Percentiles rank a stretch among this genome's conserved stretches.
Evolutionary conservation across 2,329 filamentous ascomycete genomes (phyloP).

Genomic region (Xylariaceae sp.): DNA sequence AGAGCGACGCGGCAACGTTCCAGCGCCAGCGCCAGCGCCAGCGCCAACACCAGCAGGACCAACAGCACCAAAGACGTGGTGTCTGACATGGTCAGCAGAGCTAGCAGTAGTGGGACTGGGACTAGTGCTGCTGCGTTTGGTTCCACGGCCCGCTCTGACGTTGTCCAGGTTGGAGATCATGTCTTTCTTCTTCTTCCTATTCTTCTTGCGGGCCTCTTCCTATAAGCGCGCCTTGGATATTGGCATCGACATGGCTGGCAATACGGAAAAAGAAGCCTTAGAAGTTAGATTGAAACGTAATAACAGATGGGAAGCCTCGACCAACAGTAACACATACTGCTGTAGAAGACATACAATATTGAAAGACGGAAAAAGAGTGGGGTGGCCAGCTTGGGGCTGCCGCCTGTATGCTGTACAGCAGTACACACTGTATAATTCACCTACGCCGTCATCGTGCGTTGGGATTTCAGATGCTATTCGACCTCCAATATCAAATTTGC

Average conservation of each 20-base stretch:
- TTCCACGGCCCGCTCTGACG: constrained; percentile 9
- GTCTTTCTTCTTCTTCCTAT: constrained; percentile 11
- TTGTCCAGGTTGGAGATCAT: constrained; percentile 8
- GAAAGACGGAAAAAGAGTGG: too few relatives aligned
- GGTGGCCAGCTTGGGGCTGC: too few relatives aligned
- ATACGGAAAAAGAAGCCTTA: too few relatives aligned
- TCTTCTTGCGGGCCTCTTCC: constrained; percentile 14
- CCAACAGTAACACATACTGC: too few relatives aligned
- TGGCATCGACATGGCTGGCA: constrained; percentile 18
- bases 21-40: constrained; percentile 8
- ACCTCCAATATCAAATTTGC: too few relatives aligned
- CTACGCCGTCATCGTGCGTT: background rate
- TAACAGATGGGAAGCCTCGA: too few relatives aligned
- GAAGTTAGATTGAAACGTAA: too few relatives aligned
- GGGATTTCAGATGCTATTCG: background rate
- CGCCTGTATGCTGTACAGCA: too few relatives aligned
- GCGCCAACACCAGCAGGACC: background rate
- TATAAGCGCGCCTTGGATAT: constrained; percentile 11
- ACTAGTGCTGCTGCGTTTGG: constrained; percentile 1
- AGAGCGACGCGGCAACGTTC: constrained; percentile 14
- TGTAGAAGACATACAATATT: too few relatives aligned
- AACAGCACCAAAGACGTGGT: background rate
- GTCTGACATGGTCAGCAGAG: constrained; percentile 10
- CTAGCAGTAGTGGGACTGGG: constrained; percentile 2
- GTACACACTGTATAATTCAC: too few relatives aligned